phyloP scores from a whole-genome alignment of 2,329 filamentous ascomycete species.

The Chrysosporium keratinophilum region DNA sequence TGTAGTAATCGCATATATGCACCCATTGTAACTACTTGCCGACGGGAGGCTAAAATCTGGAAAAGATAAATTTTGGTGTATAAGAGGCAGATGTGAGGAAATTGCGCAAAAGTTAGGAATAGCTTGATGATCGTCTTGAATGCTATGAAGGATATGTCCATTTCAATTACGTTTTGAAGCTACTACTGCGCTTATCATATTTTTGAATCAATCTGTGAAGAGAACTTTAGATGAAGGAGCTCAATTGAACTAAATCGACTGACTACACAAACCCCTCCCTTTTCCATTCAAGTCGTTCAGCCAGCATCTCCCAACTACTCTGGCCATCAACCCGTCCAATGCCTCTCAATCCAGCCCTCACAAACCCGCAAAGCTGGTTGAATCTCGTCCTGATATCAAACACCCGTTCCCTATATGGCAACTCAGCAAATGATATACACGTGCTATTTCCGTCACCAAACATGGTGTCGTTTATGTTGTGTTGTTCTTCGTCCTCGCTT shows the following conservation, averaged over 20 bases:
- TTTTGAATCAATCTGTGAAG: no score
- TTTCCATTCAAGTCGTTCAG: conserved; percentile 60
- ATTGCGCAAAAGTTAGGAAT: conserved; percentile 4
- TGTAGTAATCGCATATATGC: not conserved
- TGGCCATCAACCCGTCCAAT: conserved; percentile 65
- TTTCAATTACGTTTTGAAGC: not conserved
- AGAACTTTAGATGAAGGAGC: no score
- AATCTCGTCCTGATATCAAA: conserved; percentile 52
- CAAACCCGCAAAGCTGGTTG: conserved; percentile 56
- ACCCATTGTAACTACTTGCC: not conserved
- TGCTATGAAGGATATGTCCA: not conserved
- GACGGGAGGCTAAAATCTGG: not conserved
- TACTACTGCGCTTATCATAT: not conserved
- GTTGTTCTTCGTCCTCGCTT: conserved; percentile 16
- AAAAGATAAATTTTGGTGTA: not conserved
- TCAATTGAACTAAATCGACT: not conserved
- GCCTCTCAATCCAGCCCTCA: conserved; percentile 61
- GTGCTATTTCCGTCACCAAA: conserved; percentile 33
- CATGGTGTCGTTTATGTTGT: conserved; percentile 27
- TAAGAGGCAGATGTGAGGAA: not conserved
- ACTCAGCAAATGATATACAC: conserved; percentile 29
- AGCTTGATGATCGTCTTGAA: not conserved
- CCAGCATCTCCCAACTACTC: conserved; percentile 66
- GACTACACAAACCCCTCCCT: not conserved
- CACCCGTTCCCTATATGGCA: conserved; percentile 45